Evolutionary conservation across 2,329 filamentous ascomycete species (phyloP), one percentile per base, ranked within the genome.

Genomic region (Penicillium concentricum): DNA sequence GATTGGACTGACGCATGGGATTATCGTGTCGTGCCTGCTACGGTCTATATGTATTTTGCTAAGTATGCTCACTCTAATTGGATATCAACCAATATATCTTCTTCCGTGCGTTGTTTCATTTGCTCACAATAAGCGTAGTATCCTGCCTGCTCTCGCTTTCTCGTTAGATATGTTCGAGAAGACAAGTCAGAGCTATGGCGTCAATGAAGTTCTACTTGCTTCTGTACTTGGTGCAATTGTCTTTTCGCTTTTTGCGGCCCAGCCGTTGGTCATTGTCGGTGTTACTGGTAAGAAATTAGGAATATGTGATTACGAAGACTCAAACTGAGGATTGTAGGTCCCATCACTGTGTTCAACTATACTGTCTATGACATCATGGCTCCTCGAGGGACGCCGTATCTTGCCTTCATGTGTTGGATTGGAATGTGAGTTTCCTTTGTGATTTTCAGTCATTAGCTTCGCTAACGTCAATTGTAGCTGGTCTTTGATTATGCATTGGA

Each of bases 1-100:
- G 91, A 96, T 74, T 95, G 89, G 89, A 79, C 72, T 18, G 91
- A 96, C 78, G 91, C 91, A 1, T 94, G 90, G 90, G 89, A 95
- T 71, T 96, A 96, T 77, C 85, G 91, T 52, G 90, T 96, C 41
- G 83, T 96, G 38, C 91, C 91, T 1, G 90, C 90, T 16, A 95
- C 91, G 10, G 79, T 95, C 30, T 95, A 95, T 76, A 96, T 95
- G 90, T 96, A 94, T 78, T 96, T 95, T 82, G 91, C 91, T 61
- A 95, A 95, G 90, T 93, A 81, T 69, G 81, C 69, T 47, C 44
- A 32, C 34, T 38, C 35, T 45, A 26, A 2, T 43, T 43, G 28
- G 45, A 44, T 30, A 54, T 30, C 12, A 16, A 51, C 38, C 20
- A 35, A 51, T n/a, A 16, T 20, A 4, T 37, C 43, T 34, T 20